These are phyloP conservation scores for Plasmodium berghei DNA, from an alignment of 169 alveolate species.

Conservation along the genomic window DNA sequence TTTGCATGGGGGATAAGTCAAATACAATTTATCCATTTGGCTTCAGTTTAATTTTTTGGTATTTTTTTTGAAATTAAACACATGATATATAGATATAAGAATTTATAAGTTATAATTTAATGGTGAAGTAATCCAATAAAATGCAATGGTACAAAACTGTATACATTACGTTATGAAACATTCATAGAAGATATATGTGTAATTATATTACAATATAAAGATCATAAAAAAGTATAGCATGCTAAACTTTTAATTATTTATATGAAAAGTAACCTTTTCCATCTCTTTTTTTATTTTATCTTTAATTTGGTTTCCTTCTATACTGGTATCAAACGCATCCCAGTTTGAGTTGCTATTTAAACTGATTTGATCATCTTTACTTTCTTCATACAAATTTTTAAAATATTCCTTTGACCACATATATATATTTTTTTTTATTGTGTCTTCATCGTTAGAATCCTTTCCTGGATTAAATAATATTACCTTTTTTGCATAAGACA, in stretches of 20 bases:
- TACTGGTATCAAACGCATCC: constrained; percentile 5
- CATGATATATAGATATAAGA: too few species aligned
- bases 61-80: too few species aligned
- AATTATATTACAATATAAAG: too few species aligned
- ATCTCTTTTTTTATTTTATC: constrained; percentile 66
- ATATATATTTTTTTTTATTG: constrained; percentile 29
- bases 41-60: too few species aligned
- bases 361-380: constrained; percentile 7
- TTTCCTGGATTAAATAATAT: constrained; percentile 40
- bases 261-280: constrained; percentile 46
- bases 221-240: too few species aligned
- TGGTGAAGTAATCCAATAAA: too few species aligned
- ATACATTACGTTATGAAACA: too few species aligned
- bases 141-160: too few species aligned
- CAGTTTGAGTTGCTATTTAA: background rate
- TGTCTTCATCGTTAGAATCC: constrained; percentile 21
- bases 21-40: too few species aligned
- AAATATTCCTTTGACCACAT: constrained; percentile 73
- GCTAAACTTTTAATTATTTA: background rate
- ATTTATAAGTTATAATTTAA: too few species aligned
- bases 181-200: too few species aligned
- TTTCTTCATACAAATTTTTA: constrained; percentile 46
- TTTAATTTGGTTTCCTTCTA: constrained; percentile 14
- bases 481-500: constrained; percentile 50
- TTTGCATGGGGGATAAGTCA: too few species aligned